Evolutionary conservation across 129 eudicot genomes (phyloP).

Genomic region (Gnaphalium uliginosum): DNA sequence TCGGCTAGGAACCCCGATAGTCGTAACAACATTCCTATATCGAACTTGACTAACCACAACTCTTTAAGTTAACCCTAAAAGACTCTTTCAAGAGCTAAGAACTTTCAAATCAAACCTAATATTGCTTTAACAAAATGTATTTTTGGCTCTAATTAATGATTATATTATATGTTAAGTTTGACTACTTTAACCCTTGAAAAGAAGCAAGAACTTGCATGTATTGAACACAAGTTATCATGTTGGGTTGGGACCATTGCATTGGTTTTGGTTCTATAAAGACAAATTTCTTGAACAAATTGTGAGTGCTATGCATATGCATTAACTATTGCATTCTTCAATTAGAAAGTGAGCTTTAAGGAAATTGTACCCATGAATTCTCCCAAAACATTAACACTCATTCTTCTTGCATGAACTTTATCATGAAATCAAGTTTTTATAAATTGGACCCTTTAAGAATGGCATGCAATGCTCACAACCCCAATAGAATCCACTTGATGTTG

Average conservation of each 20-base stretch:
- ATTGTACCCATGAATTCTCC: constrained; percentile 30
- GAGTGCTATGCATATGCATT: constrained; percentile 38
- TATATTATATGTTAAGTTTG: background rate
- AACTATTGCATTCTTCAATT: constrained; percentile 42
- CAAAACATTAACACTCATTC: constrained; percentile 25
- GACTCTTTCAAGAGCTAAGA: background rate
- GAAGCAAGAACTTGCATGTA: constrained; percentile 3
- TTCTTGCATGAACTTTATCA: constrained; percentile 29
- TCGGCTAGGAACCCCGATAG: constrained; percentile 20
- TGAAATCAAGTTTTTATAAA: constrained; percentile 31
- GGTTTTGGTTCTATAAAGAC: constrained; percentile 38
- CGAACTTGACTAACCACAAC: background rate
- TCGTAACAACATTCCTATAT: constrained; percentile 35
- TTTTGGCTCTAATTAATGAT: background rate
- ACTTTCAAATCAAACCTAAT: background rate
- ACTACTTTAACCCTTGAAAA: background rate
- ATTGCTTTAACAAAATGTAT: background rate
- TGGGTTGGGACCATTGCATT: constrained; percentile 44
- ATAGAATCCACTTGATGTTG: constrained; percentile 34
- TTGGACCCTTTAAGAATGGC: constrained; percentile 36
- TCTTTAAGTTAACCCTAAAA: background rate
- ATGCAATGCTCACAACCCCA: constrained; percentile 44
- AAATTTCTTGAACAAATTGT: constrained; percentile 40
- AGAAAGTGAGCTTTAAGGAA: constrained; percentile 42
- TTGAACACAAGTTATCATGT: constrained; percentile 29